These are phyloP conservation scores for Solanum medicagineum DNA, from an alignment of 257 asterid species.

Conservation along the genomic window DNA sequence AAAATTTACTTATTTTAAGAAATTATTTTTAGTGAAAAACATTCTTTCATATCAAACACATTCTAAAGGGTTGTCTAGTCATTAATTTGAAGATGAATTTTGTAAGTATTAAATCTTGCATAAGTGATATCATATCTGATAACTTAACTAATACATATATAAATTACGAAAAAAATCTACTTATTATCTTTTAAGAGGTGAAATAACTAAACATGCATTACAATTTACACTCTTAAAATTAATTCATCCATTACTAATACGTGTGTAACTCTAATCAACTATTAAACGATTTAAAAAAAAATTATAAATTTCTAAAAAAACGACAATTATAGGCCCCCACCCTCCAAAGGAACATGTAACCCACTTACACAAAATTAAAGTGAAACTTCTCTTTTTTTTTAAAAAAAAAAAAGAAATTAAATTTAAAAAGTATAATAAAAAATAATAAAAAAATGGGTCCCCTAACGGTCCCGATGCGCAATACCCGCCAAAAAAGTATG, in stretches of 20 bases:
- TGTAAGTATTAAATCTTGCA: not conserved
- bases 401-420: not conserved
- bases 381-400: not conserved
- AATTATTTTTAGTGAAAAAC: not conserved
- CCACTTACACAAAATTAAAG: not conserved
- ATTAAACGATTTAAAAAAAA: too few species aligned
- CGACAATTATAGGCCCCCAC: not conserved
- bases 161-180: not conserved
- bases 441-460: not conserved
- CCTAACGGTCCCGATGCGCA: not conserved
- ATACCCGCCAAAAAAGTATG: not conserved
- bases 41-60: not conserved
- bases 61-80: not conserved
- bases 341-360: too few species aligned
- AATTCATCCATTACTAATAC: too few species aligned
- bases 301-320: not conserved
- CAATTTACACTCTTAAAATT: too few species aligned
- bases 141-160: too few species aligned
- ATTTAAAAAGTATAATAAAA: too few species aligned
- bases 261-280: too few species aligned
- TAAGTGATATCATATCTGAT: accelerated
- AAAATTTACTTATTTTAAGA: not conserved
- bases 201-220: too few species aligned
- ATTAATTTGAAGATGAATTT: not conserved
- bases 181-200: too few species aligned